Evolutionary conservation across 768 basidiomycete species (phyloP).

Genomic region (Rubroboletus pulcherrimus): DNA sequence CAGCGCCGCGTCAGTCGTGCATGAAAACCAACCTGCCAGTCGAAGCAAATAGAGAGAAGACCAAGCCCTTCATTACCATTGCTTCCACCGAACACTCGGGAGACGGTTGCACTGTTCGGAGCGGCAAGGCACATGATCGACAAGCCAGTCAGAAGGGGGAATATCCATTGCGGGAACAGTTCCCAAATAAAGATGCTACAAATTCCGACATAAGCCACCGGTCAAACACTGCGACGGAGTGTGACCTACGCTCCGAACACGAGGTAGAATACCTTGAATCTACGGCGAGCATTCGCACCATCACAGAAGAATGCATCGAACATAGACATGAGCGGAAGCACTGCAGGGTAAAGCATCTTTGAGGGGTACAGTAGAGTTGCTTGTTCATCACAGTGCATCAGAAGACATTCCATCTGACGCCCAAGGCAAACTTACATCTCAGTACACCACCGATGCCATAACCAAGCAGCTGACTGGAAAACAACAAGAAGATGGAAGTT

Average conservation of each 20-base stretch:
- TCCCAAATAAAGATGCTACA: constrained; percentile 35
- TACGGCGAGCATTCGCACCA: constrained; percentile 36
- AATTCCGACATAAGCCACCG: background rate
- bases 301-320: constrained; percentile 41
- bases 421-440: constrained; percentile 34
- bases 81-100: constrained; percentile 57
- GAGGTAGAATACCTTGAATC: constrained; percentile 32
- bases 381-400: constrained; percentile 5
- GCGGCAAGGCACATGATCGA: constrained; percentile 59
- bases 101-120: constrained; percentile 46
- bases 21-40: constrained; percentile 52
- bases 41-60: constrained; percentile 53
- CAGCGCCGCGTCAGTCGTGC: background rate
- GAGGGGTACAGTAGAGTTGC: constrained; percentile 39
- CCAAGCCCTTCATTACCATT: constrained; percentile 64
- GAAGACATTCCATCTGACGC: background rate
- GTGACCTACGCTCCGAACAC: constrained; percentile 30
- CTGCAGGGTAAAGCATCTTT: constrained; percentile 41
- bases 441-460: constrained; percentile 56
- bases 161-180: constrained; percentile 34
- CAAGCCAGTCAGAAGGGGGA: constrained; percentile 60
- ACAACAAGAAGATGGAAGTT: constrained; percentile 42
- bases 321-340: constrained; percentile 24
- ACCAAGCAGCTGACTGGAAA: constrained; percentile 37
- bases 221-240: constrained; percentile 17